These are phyloP conservation scores for Fusarium burgessii DNA, from an alignment of 2,329 filamentous ascomycete genomes.

Conservation along the genomic window DNA sequence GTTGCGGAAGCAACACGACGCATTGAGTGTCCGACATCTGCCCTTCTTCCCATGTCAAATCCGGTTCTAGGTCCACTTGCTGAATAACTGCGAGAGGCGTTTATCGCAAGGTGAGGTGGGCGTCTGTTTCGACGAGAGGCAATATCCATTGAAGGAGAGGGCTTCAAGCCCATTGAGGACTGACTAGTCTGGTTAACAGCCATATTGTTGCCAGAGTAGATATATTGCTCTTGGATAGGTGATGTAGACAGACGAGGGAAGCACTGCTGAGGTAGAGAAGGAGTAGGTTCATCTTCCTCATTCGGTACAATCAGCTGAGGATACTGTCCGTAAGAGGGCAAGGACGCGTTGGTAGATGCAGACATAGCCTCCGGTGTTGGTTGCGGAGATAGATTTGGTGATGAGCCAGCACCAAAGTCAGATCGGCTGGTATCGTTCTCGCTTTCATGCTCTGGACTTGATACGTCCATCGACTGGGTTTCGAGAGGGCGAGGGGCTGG, in stretches of 20 bases:
- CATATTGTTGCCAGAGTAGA: constrained; percentile 34
- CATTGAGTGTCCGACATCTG: constrained; percentile 62
- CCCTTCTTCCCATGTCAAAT: constrained; percentile 59
- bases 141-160: constrained; percentile 65
- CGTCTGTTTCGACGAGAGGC: constrained; percentile 63
- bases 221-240: constrained; percentile 36
- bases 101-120: constrained; percentile 60
- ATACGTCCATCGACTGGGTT: constrained; percentile 11
- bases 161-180: constrained; percentile 55
- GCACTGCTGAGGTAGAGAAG: constrained; percentile 40
- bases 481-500: constrained; percentile 46
- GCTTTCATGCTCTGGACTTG: constrained; percentile 44
- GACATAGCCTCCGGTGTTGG: constrained; percentile 38
- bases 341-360: constrained; percentile 15
- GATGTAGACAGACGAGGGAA: constrained; percentile 39
- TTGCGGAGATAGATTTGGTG: constrained; percentile 37
- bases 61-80: constrained; percentile 60
- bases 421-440: constrained; percentile 46
- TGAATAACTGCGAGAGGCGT: constrained; percentile 59
- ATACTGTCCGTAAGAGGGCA: constrained; percentile 37
- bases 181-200: constrained; percentile 32
- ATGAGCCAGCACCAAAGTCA: constrained; percentile 42
- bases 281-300: constrained; percentile 40
- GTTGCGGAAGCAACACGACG: constrained; percentile 66
- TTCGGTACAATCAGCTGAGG: constrained; percentile 43